phyloP scores from a whole-genome alignment of 805 yeast species.

The Yarrowia phangngaensis region DNA sequence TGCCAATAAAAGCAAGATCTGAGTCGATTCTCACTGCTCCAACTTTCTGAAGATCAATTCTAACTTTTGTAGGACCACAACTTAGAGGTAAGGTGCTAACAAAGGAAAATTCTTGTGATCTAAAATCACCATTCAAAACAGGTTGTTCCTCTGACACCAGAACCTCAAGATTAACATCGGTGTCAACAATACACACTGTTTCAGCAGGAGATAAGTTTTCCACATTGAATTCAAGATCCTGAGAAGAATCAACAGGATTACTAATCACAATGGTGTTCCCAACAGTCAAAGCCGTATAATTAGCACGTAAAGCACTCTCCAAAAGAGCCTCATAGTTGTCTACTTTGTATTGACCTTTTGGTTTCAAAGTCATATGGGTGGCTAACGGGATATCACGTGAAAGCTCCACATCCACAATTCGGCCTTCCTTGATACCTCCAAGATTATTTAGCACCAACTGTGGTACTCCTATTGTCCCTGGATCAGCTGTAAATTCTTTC shows the following conservation, averaged over 20 bases:
- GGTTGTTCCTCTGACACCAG: constrained; percentile 21
- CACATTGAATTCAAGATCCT: constrained; percentile 38
- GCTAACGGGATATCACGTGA: constrained; percentile 46
- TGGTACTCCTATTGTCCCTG: constrained; percentile 42
- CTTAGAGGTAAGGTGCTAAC: background rate
- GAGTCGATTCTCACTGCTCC: background rate
- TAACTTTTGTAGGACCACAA: background rate
- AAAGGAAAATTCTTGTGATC: background rate
- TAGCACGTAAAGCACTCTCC: constrained; percentile 49
- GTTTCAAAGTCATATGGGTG: constrained; percentile 45
- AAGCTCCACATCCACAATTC: constrained; percentile 33
- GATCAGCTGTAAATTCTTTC: constrained; percentile 48
- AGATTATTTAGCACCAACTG: constrained; percentile 38
- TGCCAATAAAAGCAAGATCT: background rate
- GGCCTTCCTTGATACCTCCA: constrained; percentile 30
- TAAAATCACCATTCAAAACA: background rate
- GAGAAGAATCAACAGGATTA: constrained; percentile 34
- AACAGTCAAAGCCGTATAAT: constrained; percentile 48
- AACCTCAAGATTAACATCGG: constrained; percentile 48
- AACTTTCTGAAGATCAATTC: background rate
- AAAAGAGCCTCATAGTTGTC: constrained; percentile 54
- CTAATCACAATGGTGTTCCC: constrained; percentile 43
- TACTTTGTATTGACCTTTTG: constrained; percentile 38
- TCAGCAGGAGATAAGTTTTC: constrained; percentile 42
- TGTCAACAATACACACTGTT: constrained; percentile 51